Conservation (phyloP, 306 rosid species). For the Trifolium repens region DNA sequence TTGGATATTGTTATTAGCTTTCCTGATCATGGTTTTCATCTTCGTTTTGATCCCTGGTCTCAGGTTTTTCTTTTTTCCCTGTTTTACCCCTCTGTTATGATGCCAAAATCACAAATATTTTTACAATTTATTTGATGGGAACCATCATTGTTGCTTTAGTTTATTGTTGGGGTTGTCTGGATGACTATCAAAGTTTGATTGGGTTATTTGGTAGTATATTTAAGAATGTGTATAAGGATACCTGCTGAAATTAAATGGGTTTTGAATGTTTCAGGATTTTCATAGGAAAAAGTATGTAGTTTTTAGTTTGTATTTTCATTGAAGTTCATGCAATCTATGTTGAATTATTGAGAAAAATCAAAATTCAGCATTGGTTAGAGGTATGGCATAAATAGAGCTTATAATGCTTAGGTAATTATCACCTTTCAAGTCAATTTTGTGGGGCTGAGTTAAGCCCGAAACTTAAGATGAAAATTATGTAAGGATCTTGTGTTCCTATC, state of each 20-base stretch:
- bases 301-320: slow-evolving; percentile 27
- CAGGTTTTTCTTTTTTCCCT: slow-evolving; percentile 57
- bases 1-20: slow-evolving; percentile 92
- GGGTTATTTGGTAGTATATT: slow-evolving; percentile 11
- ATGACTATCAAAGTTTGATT: not conserved
- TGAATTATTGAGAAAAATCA: not conserved
- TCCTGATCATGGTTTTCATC: slow-evolving; percentile 98
- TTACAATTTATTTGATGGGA: slow-evolving; percentile 32
- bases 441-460: not conserved
- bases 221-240: slow-evolving; percentile 15
- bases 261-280: slow-evolving; percentile 11
- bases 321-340: slow-evolving; percentile 11
- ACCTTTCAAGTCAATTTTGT: not conserved
- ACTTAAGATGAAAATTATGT: not conserved
- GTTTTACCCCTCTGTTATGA: too few species aligned
- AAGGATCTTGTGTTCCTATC: slow-evolving; percentile 14
- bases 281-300: not conserved
- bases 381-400: not conserved
- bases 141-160: not conserved
- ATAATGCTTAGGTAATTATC: not conserved
- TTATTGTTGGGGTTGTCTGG: not conserved
- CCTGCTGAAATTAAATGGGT: slow-evolving; percentile 21
- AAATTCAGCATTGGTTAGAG: not conserved
- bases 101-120: too few species aligned
- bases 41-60: slow-evolving; percentile 97